Conservation (phyloP, 768 basidiomycete genomes). For the Mycena pura region DNA sequence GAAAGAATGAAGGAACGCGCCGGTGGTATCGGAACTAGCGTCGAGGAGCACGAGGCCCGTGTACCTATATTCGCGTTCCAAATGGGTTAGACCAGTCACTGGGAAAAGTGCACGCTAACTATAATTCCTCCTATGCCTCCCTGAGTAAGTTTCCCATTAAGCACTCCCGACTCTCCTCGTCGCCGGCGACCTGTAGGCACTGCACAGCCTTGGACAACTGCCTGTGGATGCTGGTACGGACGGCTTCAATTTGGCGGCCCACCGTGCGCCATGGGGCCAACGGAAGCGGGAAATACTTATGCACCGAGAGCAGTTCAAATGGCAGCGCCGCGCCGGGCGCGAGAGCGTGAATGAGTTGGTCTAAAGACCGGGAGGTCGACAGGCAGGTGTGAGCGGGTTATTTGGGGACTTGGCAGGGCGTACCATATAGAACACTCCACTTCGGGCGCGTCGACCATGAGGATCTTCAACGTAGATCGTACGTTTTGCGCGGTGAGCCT, state of each 20-base stretch:
- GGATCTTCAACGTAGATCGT: no score
- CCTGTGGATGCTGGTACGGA: neutral
- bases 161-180: slow-evolving; percentile 3
- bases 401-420: no score
- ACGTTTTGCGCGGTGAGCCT: no score
- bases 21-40: neutral
- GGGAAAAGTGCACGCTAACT: neutral
- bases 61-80: neutral
- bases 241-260: neutral
- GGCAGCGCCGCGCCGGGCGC: neutral
- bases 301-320: neutral
- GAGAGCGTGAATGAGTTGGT: neutral
- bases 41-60: neutral
- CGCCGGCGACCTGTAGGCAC: neutral
- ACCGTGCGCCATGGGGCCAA: slow-evolving; percentile 4
- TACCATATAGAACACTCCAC: no score
- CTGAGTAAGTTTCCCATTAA: neutral
- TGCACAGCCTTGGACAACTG: neutral
- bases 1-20: slow-evolving; percentile 2
- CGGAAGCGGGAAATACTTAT: slow-evolving; percentile 1
- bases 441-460: no score
- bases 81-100: neutral
- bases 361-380: neutral
- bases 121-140: neutral
- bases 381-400: no score